A percentile compares a stretch with the other conserved stretches of the same genome.
phyloP scores from a whole-genome alignment of 164 flowering plant species.

The Berberis thunbergii region DNA sequence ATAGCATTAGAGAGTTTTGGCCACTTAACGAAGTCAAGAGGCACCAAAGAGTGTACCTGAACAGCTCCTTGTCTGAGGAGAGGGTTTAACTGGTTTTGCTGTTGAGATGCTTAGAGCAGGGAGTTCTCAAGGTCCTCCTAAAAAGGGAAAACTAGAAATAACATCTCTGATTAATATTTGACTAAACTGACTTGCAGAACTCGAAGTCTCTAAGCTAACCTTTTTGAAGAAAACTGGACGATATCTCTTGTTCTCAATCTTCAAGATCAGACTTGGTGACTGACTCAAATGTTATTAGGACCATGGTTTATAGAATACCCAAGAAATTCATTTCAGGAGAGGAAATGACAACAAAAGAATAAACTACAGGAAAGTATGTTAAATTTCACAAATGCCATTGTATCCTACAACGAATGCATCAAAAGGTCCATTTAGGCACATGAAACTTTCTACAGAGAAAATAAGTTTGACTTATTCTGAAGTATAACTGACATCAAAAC shows the following conservation, averaged over 20 bases:
- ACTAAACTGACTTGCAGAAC: not conserved
- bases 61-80: constrained; percentile 56
- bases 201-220: constrained; percentile 31
- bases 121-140: constrained; percentile 89
- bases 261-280: constrained; percentile 75
- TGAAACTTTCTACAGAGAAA: no score
- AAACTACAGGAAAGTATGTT: not conserved
- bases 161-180: not conserved
- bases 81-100: constrained; percentile 57
- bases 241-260: constrained; percentile 55
- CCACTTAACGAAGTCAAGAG: not conserved
- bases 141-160: not conserved
- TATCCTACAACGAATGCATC: no score
- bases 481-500: no score
- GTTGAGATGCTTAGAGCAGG: constrained; percentile 47
- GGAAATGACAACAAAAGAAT: not conserved
- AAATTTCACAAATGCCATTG: no score
- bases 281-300: constrained; percentile 15
- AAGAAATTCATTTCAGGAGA: not conserved
- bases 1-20: not conserved
- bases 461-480: no score
- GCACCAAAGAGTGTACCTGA: constrained; percentile 35
- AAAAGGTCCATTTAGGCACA: no score
- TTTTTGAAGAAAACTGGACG: constrained; percentile 87
- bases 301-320: constrained; percentile 3